These are phyloP conservation scores for Globisporangium rhizosaccharum DNA, from an alignment of 352 stramenopile genomes.

Conservation along the genomic window DNA sequence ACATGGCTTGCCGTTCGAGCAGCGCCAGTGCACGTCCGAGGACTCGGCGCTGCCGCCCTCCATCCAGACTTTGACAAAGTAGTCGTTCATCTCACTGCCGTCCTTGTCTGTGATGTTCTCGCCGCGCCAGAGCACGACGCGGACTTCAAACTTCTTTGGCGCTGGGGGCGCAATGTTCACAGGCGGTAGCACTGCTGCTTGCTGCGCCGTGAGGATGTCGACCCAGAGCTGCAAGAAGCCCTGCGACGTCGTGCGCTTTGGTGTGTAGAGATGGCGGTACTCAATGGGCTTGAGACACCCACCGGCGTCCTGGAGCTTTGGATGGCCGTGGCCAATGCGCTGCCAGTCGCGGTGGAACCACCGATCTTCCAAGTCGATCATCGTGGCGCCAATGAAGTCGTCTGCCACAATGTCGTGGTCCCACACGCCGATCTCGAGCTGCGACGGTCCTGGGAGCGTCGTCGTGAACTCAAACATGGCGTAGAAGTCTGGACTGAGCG, in stretches of 20 bases:
- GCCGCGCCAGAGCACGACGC: conserved; percentile 87
- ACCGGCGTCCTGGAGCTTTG: conserved; percentile 14
- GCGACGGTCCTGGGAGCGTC: conserved; percentile 64
- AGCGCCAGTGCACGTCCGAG: conserved; percentile 91
- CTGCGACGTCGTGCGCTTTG: conserved; percentile 63
- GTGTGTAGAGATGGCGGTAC: conserved; percentile 79
- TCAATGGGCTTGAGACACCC: conserved; percentile 82
- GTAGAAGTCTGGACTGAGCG: conserved; percentile 78
- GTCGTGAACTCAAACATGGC: conserved; percentile 58
- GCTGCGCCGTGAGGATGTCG: conserved; percentile 81
- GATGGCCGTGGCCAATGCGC: conserved; percentile 28
- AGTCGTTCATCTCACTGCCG: conserved; percentile 85
- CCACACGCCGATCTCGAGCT: conserved; percentile 77
- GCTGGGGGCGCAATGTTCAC: conserved; percentile 63
- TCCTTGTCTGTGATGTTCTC: conserved; percentile 76
- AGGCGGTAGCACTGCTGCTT: conserved; percentile 57
- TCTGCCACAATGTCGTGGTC: conserved; percentile 74
- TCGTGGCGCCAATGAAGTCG: conserved; percentile 88
- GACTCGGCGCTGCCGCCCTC: conserved; percentile 46
- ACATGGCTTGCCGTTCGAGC: conserved; percentile 82
- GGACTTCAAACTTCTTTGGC: conserved; percentile 78
- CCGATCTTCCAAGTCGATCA: conserved; percentile 90
- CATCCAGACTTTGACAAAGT: conserved; percentile 91
- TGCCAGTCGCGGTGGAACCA: conserved; percentile 91
- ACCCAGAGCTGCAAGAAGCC: conserved; percentile 81